Evolutionary conservation across 768 basidiomycete species (phyloP).

Genomic region (Leccinum disarticulatum): DNA sequence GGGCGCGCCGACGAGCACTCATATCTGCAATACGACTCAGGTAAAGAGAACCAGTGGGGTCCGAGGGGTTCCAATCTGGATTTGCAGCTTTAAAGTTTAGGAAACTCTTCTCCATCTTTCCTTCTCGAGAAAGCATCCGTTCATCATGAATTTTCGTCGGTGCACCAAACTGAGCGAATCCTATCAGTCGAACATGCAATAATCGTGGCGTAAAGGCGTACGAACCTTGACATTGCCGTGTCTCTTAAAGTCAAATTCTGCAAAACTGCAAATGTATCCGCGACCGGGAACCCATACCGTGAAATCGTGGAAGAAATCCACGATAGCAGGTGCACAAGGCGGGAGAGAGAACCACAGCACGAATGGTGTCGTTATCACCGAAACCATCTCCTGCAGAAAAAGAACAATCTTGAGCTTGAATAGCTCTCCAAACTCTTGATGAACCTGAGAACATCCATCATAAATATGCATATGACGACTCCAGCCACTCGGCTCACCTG

Average conservation of each 20-base stretch:
- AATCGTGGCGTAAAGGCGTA: constrained; percentile 1
- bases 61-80: constrained; percentile 92
- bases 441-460: constrained; percentile 53
- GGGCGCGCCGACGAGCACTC: constrained; percentile 44
- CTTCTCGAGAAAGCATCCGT: constrained; percentile 82
- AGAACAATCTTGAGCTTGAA: constrained; percentile 92
- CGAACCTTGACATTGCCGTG: constrained; percentile 88
- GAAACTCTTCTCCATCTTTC: constrained; percentile 99
- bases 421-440: constrained; percentile 86
- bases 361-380: constrained; percentile 92
- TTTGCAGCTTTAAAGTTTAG: constrained; percentile 94
- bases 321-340: constrained; percentile 80
- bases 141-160: constrained; percentile 66
- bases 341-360: constrained; percentile 94
- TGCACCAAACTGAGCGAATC: constrained; percentile 70
- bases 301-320: constrained; percentile 99
- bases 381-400: constrained; percentile 85
- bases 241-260: constrained; percentile 95
- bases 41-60: constrained; percentile 89
- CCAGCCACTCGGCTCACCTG: constrained; percentile 45
- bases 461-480: neutral
- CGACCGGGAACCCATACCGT: constrained; percentile 95
- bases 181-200: neutral
- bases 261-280: constrained; percentile 97
- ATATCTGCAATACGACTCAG: constrained; percentile 80